Evolutionary conservation across 169 alveolate genomes (phyloP), one percentile per base, ranked within the genome.

Genomic region (Plasmodium ovale): DNA sequence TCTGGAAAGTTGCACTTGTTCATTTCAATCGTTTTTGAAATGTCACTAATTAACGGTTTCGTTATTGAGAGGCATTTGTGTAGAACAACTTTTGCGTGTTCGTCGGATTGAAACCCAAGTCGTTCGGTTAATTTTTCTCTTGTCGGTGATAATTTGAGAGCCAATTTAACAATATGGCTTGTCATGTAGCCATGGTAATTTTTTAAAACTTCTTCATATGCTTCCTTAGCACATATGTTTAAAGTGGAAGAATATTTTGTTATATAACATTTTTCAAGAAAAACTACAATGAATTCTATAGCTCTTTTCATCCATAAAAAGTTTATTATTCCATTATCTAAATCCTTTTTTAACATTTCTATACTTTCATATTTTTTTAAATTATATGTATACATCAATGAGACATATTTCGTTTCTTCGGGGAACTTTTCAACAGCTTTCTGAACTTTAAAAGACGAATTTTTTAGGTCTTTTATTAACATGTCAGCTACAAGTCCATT

Each of bases 251-350:
- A 49, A 49, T 9, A 39, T 31, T 54, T 65, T 47, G 90, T 82
- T 29, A 82, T 49, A 65, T 82, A 82, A 59, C 90, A 82, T 59
- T 82, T 82, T 64, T 82, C 90, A 25, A 82, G 71, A 65, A 82
- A 82, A 65, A 37, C 42, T n/a, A 82, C 60, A 51, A 82, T 82
- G 51, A 82, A 82, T 37, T 82, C 90, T n/a, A 82, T 33, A 33
- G 90, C 23, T 44, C 90, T 82, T 58, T 82, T 82, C 90, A 82
- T 82, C 90, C 90, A 82, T 58, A 82, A 27, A 60, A 82, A 82
- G 51, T 51, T 56, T 29, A 82, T 62, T 65, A 82, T 64, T 65
- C 90, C 90, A 56, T 82, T 82, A 47, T 65, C 71, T 51, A 39
- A 27, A 59, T 82, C 90, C 14, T 23, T 33, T 82, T 82, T 82